Evolutionary conservation across 768 basidiomycete genomes (phyloP), one percentile per base, ranked within the genome.

Genomic region (Phanerochaete carnosa): DNA sequence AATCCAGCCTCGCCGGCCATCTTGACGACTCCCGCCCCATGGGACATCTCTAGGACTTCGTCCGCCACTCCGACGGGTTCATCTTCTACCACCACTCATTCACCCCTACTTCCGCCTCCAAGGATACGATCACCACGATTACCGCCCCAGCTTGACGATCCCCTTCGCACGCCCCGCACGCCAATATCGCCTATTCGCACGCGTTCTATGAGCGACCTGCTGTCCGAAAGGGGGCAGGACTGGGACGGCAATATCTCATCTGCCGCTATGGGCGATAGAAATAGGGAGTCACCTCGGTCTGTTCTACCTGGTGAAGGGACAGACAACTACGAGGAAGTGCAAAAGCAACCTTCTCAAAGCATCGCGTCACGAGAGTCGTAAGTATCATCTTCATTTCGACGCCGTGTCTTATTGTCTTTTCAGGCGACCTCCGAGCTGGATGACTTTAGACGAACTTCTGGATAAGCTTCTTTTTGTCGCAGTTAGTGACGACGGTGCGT

Each of bases 381-480:
- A 66, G 84, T 78, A 16, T 22, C 43, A 55, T 45, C 26, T 32
- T 29, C 15, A 45, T 46, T 28, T 53, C 58, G 7, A 45, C n/a
- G 3, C 28, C 45, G n/a, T 15, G 33, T 50, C 33, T 52, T 15
- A 35, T 39, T 55, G 1, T 43, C 57, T 43, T 63, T 28, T 7
- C 64, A 81, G 79, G 53, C 77, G 85, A 64, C 83, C 88, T 25
- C 79, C 83, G 22, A 85, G 88, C 59, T 93, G 86, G 80, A 87
- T 87, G 50, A 87, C 86, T 43, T 68, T 93, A 55, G 90, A 93
- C 3, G 90, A 92, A 65, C 76, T 94, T 43, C 75, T 94, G 43
- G 89, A 94, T 70, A 93, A 91, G 69, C 78, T 94, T 1, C 74
- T 94, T 11, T 94, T 94, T 70, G 75, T 94, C 70, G 83, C 89